Base-by-base conservation (phyloP, 2,329 filamentous ascomycete genomes). In the Exophiala sp. region DNA sequence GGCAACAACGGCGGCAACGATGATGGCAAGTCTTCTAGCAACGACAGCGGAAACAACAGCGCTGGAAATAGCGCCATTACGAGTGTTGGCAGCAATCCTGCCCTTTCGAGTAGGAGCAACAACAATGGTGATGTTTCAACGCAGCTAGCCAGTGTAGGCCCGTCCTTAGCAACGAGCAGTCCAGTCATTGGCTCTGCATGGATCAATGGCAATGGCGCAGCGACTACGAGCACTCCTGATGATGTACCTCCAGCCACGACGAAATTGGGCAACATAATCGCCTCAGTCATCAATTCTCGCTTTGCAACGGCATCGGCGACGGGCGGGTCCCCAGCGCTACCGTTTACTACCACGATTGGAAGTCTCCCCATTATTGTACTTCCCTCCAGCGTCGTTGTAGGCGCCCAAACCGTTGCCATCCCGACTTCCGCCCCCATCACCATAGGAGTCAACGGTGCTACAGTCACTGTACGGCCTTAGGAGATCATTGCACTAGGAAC, bases 331-430 rank as follows among this genome's bases (percentile, higher is more conserved):
- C 41, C 42, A 38, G 29, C 46, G 6, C 5, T 10, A 8, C 41
- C 56, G 39, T 19, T 44, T 16, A 56, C 49, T 3, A 58, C 53
- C 14, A 55, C 49, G 2, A 38, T 62, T 22, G 42, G 45, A 35
- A 46, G 52, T 24, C 46, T 62, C 18, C 54, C 52, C 16, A 41
- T 62, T 27, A 45, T 57, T 18, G 49, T 60, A 2, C 27, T 46
- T n/a, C 38, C 52, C 3, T 59, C 59, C 2, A 51, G 46, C 6
- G 48, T 62, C 11, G 48, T 57, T 13, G 56, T 62, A 32, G 60
- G 60, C 4, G 46, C 43, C 29, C 53, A 51, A 14, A 47, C 48
- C 10, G 45, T 62, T 37, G 47, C 56, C 1, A 50, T 60, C n/a
- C 54, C 57, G n/a, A 53, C 55, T 24, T 38, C 41, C 14, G 22